Percentiles rank a stretch among this genome's conserved stretches.
Conservation (phyloP, 148 eudicot species). For the Rhododendron simsii region DNA sequence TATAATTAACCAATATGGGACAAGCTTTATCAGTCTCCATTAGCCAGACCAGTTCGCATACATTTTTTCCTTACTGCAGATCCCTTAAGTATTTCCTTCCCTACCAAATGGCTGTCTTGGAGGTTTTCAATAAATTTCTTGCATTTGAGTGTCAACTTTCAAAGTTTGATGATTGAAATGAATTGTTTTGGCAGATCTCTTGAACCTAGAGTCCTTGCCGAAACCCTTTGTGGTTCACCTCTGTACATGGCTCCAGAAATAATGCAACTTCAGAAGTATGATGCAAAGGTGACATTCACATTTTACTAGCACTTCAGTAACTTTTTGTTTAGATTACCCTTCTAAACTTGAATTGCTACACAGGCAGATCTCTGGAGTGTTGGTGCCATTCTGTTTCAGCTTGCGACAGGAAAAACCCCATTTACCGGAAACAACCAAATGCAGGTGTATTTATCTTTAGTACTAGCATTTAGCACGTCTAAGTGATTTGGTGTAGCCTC, state of each 20-base stretch:
- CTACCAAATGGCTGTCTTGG: background rate
- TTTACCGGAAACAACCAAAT: constrained; percentile 70
- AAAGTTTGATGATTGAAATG: background rate
- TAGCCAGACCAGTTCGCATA: background rate
- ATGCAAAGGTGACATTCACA: constrained; percentile 62
- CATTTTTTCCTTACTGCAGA: background rate
- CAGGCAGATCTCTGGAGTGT: constrained; percentile 99
- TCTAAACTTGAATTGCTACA: constrained; percentile 26
- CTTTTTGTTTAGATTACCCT: background rate
- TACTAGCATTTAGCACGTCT: background rate
- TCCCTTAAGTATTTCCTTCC: background rate
- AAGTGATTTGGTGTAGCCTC: background rate
- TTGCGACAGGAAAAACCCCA: constrained; percentile 81
- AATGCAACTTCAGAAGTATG: constrained; percentile 84
- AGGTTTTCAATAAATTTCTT: background rate
- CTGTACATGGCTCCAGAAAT: constrained; percentile 96
- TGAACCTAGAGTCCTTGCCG: constrained; percentile 79
- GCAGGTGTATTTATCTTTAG: constrained; percentile 38
- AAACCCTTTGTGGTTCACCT: constrained; percentile 89
- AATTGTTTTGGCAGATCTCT: constrained; percentile 52
- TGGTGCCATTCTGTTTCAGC: constrained; percentile 79
- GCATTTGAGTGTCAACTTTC: background rate
- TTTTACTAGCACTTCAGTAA: constrained; percentile 5
- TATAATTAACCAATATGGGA: background rate
- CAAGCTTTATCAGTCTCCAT: background rate